Evolutionary conservation across 768 basidiomycete species (phyloP).

Genomic region (Lyophyllum decastes): DNA sequence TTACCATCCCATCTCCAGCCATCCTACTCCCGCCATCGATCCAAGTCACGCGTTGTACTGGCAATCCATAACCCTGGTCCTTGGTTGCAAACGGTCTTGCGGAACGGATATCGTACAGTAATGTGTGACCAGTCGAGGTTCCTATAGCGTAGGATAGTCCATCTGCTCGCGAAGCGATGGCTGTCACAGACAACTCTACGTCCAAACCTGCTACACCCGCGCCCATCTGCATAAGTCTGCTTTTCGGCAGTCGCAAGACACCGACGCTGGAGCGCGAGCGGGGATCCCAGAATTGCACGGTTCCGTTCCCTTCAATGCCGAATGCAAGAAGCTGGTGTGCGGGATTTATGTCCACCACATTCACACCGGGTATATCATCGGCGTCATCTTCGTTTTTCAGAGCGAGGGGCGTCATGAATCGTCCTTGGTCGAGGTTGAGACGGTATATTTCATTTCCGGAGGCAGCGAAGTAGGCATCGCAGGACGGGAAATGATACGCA

Average conservation of each 20-base stretch:
- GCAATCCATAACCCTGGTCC: slow-evolving; percentile 96
- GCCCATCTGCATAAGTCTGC: slow-evolving; percentile 47
- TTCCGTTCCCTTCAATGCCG: slow-evolving; percentile 84
- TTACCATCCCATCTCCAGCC: slow-evolving; percentile 85
- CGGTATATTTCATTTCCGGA: slow-evolving; percentile 89
- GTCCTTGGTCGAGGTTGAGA: slow-evolving; percentile 93
- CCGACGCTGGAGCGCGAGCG: slow-evolving; percentile 80
- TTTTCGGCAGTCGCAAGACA: slow-evolving; percentile 58
- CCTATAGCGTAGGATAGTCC: slow-evolving; percentile 94
- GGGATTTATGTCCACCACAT: slow-evolving; percentile 89
- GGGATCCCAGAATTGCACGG: slow-evolving; percentile 96
- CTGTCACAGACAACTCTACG: slow-evolving; percentile 65
- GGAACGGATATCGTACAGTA: slow-evolving; percentile 92
- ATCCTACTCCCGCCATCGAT: slow-evolving; percentile 83
- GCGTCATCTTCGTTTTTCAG: slow-evolving; percentile 50
- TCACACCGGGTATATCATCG: slow-evolving; percentile 77
- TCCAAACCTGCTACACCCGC: slow-evolving; percentile 27
- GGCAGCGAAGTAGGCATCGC: slow-evolving; percentile 84
- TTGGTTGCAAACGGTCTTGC: slow-evolving; percentile 83
- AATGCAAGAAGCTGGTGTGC: slow-evolving; percentile 90
- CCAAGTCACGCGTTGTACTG: slow-evolving; percentile 85
- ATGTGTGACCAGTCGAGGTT: slow-evolving; percentile 91
- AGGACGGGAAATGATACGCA: slow-evolving; percentile 92
- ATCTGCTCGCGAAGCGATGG: slow-evolving; percentile 82
- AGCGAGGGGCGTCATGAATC: slow-evolving; percentile 82